Conservation (phyloP, 2,329 filamentous ascomycete species). For the Orbilia quercus region DNA sequence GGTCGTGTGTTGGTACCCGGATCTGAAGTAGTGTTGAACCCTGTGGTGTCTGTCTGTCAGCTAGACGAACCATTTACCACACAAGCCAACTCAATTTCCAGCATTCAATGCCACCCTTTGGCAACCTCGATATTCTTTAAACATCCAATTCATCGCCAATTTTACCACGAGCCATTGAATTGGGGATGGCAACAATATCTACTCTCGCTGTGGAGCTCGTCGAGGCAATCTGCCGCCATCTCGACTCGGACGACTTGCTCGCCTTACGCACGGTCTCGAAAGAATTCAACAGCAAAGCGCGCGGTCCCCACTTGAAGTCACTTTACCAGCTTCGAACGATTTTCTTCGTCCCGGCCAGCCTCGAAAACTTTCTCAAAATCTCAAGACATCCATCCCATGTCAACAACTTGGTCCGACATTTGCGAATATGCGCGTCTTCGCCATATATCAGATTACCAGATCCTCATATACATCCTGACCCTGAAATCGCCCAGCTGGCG, state of each 20-base stretch:
- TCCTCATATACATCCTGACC: neutral
- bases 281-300: neutral
- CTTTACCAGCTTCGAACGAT: constrained; percentile 9
- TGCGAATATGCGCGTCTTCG: neutral
- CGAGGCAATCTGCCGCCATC: neutral
- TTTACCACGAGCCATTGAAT: neutral
- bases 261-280: constrained; percentile 15
- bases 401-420: constrained; percentile 8
- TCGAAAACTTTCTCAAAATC: constrained; percentile 20
- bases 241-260: constrained; percentile 30
- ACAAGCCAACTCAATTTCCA: too few relatives aligned
- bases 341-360: neutral
- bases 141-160: neutral
- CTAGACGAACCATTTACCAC: too few relatives aligned
- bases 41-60: too few relatives aligned
- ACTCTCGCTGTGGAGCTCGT: constrained; percentile 15
- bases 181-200: constrained; percentile 4
- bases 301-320: constrained; percentile 6
- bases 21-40: too few relatives aligned
- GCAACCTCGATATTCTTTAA: too few relatives aligned
- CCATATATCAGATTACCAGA: constrained; percentile 1
- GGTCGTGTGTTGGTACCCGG: too few relatives aligned
- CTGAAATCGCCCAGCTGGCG: neutral
- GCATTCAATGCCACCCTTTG: too few relatives aligned
- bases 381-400: constrained; percentile 20